phyloP scores from a whole-genome alignment of 495 filamentous ascomycete genomes.

The Aspergillus egyptiacus region DNA sequence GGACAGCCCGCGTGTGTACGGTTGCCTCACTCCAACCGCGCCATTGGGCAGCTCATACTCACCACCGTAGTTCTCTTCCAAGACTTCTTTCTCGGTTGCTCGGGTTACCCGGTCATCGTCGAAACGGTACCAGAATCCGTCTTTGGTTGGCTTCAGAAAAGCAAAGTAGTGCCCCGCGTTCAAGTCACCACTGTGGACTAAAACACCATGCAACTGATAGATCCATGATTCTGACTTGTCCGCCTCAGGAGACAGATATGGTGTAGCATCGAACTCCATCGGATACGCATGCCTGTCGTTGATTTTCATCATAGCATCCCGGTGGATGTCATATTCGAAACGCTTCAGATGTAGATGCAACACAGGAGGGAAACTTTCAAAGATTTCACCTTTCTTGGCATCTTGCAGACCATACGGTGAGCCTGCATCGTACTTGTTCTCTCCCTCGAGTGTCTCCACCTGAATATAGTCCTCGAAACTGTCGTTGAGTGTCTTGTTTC shows the following conservation, averaged over 20 bases:
- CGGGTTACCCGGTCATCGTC: constrained; percentile 95
- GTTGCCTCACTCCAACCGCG: constrained; percentile 52
- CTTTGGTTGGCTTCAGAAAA: constrained; percentile 87
- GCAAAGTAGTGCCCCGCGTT: constrained; percentile 99
- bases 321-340: constrained; percentile 94
- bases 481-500: constrained; percentile 85
- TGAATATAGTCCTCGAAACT: constrained; percentile 96
- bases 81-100: constrained; percentile 81
- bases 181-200: constrained; percentile 93
- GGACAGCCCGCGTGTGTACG: constrained; percentile 59
- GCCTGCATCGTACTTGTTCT: constrained; percentile 94
- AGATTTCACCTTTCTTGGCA: constrained; percentile 95
- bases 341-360: constrained; percentile 94
- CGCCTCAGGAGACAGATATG: constrained; percentile 80
- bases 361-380: constrained; percentile 91
- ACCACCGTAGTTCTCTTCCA: constrained; percentile 96
- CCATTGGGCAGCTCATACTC: constrained; percentile 66
- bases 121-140: constrained; percentile 93
- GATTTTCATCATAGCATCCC: constrained; percentile 97
- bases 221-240: constrained; percentile 83
- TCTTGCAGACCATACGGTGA: constrained; percentile 89
- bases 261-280: constrained; percentile 81
- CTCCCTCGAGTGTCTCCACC: constrained; percentile 92
- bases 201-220: constrained; percentile 89
- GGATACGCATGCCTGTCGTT: constrained; percentile 98